Evolutionary conservation across 148 eudicot species (phyloP), one percentile per base, ranked within the genome.

Genomic region (Cornus kousa): DNA sequence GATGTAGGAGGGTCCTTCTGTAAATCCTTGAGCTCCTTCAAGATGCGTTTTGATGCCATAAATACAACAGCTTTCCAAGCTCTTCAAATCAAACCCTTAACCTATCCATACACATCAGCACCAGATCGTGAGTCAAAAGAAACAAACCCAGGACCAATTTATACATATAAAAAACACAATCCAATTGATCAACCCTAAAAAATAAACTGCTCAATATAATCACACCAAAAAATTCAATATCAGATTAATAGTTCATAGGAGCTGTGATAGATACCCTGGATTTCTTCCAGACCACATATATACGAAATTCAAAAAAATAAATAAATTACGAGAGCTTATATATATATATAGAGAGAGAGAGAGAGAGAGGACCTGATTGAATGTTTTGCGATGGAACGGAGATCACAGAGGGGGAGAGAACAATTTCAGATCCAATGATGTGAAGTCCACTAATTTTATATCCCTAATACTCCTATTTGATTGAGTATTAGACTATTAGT

Each of bases 1-100:
- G 86, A 84, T 4, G 86, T 84, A 4, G 86, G 86, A 73, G 86
- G 86, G 32, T 84, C 86, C 86, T 84, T 84, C 86, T 84, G 86
- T 80, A 84, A 77, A 84, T 84, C 86, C 81, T 84, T 84, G 62
- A 84, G 86, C 83, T 84, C 86, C 81, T 84, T 84, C 83, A 84
- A 74, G 37, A 84, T 84, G 59, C 86, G 80, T 74, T 80, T 84
- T 35, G 86, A 84, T 32, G 86, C 86, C 86, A 84, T 84, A 3
- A 40, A 31, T 7, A 65, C 24, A 67, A 37, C 62, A 23, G 9
- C 48, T 43, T 43, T 43, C 48, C 72, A 17, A 67, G 0, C 16
- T 31, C 79, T 55, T 77, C 65, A 12, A 77, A 32, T 77, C 46
- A 31, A 68, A 77, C 16, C 43, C 72, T 17, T n/a, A 9, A 62